These are phyloP conservation scores for Rosa chinensis DNA, from an alignment of 306 rosid species.

Conservation along the genomic window DNA sequence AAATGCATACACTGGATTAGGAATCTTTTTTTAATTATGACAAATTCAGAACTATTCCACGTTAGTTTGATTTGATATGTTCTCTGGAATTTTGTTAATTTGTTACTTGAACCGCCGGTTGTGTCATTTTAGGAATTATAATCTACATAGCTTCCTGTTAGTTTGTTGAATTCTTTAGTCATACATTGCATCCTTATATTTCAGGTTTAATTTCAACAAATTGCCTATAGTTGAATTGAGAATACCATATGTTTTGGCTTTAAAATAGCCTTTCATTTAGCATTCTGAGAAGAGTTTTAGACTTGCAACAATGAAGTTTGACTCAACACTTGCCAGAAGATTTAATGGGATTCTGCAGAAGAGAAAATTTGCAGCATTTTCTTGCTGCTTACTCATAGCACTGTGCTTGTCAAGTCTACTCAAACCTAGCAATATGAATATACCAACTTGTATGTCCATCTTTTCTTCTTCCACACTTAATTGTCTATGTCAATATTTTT, in stretches of 20 bases:
- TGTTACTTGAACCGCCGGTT: constrained; percentile 1
- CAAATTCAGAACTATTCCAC: neutral
- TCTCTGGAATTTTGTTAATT: neutral
- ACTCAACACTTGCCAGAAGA: constrained; percentile 68
- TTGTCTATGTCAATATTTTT: neutral
- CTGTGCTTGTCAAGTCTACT: constrained; percentile 61
- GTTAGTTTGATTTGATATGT: neutral
- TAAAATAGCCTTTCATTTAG: neutral
- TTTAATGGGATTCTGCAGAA: constrained; percentile 72
- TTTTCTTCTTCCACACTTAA: neutral
- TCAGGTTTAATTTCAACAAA: neutral
- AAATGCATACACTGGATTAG: neutral
- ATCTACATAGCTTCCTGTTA: neutral
- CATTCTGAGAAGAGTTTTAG: constrained; percentile 5
- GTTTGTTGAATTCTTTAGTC: neutral
- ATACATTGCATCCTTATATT: neutral
- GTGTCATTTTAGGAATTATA: neutral
- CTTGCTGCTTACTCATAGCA: constrained; percentile 46
- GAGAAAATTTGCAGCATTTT: constrained; percentile 67
- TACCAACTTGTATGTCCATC: constrained; percentile 54
- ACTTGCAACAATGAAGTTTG: constrained; percentile 36
- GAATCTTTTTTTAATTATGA: neutral
- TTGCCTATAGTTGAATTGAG: neutral
- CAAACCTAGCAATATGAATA: constrained; percentile 53
- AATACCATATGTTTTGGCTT: neutral